phyloP scores from a whole-genome alignment of 2,329 filamentous ascomycete species.

The Aspergillus sp. region DNA sequence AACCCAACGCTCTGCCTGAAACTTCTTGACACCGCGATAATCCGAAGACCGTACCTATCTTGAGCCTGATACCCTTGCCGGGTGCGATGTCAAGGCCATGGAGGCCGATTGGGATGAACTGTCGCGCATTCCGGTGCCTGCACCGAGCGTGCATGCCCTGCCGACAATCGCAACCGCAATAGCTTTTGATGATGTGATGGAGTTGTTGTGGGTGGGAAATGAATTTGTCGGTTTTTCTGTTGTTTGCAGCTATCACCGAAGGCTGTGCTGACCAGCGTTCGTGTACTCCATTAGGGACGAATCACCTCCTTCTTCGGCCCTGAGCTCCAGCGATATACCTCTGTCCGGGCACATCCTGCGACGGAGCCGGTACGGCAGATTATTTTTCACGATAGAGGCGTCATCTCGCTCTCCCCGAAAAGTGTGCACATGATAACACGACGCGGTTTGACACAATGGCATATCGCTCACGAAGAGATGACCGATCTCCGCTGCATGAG shows the following conservation, averaged over 20 bases:
- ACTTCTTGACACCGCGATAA: not conserved
- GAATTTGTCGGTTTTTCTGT: constrained; percentile 67
- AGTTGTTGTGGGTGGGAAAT: constrained; percentile 91
- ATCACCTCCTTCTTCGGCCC: constrained; percentile 85
- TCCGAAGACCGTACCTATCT: constrained; percentile 6
- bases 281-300: constrained; percentile 65
- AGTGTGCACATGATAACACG: constrained; percentile 88
- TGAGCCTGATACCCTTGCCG: constrained; percentile 11
- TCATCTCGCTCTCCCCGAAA: constrained; percentile 78
- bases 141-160: constrained; percentile 69
- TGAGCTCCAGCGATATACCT: constrained; percentile 86
- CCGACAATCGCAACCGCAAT: constrained; percentile 75
- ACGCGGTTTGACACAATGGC: constrained; percentile 83
- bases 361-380: constrained; percentile 81
- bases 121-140: constrained; percentile 77
- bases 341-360: constrained; percentile 75
- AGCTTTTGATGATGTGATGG: constrained; percentile 85
- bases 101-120: constrained; percentile 64
- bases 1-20: constrained; percentile 19
- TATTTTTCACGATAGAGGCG: constrained; percentile 85
- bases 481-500: constrained; percentile 90
- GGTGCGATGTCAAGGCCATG: constrained; percentile 37
- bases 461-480: constrained; percentile 78
- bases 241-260: not conserved
- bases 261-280: constrained; percentile 14